These are phyloP conservation scores for Coniochaeta sp. DNA, from an alignment of 2,329 filamentous ascomycete genomes.

Conservation along the genomic window DNA sequence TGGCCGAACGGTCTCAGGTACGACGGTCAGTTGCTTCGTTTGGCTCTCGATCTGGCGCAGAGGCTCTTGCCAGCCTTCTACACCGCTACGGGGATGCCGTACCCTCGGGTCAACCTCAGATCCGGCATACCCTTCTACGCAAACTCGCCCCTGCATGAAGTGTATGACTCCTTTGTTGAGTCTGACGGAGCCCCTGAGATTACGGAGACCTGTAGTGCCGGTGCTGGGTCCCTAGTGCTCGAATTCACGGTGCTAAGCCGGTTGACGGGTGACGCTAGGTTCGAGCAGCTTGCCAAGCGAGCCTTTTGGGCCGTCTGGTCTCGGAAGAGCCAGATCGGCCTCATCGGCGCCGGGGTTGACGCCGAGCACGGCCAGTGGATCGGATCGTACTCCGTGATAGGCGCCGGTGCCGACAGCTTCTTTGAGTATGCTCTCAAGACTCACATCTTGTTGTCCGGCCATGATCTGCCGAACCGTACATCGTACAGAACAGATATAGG, in stretches of 20 bases:
- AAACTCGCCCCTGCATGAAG: slow-evolving; percentile 71
- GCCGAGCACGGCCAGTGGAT: slow-evolving; percentile 88
- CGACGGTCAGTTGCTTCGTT: slow-evolving; percentile 80
- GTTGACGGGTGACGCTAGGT: slow-evolving; percentile 78
- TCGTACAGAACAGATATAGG: slow-evolving; percentile 29
- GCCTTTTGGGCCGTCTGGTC: slow-evolving; percentile 98
- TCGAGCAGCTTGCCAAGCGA: slow-evolving; percentile 81
- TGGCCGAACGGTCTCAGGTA: slow-evolving; percentile 79
- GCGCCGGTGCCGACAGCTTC: slow-evolving; percentile 95
- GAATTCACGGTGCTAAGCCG: slow-evolving; percentile 90
- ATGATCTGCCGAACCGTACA: slow-evolving; percentile 48
- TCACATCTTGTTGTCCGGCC: slow-evolving; percentile 79
- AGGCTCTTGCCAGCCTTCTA: slow-evolving; percentile 88
- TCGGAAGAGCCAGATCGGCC: slow-evolving; percentile 72
- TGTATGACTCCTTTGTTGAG: slow-evolving; percentile 28
- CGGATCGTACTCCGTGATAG: slow-evolving; percentile 83
- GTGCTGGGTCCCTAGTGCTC: slow-evolving; percentile 88
- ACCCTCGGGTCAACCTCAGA: slow-evolving; percentile 87
- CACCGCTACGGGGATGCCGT: slow-evolving; percentile 84
- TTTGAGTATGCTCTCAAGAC: slow-evolving; percentile 98
- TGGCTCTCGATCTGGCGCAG: slow-evolving; percentile 78
- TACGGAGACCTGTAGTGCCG: slow-evolving; percentile 94
- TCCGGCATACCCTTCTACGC: slow-evolving; percentile 87
- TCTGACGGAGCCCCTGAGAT: slow-evolving; percentile 54
- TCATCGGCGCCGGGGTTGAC: slow-evolving; percentile 84